phyloP scores from a whole-genome alignment of 2,329 filamentous ascomycete species.

The Anthostomella pinea region DNA sequence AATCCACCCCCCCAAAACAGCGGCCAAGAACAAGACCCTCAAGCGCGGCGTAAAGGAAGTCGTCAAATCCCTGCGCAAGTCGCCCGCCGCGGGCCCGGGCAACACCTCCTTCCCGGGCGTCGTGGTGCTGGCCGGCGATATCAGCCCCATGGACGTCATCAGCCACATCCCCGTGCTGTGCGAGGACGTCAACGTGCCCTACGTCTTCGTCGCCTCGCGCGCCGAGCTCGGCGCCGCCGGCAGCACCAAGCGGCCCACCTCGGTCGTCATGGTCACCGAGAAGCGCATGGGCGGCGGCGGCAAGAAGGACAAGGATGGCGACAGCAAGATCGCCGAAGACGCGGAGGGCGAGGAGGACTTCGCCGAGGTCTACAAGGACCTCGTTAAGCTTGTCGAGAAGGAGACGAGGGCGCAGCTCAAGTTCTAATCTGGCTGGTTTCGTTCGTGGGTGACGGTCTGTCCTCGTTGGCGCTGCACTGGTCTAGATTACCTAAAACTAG shows the following conservation, averaged over 20 bases:
- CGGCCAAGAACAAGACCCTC: conserved; percentile 90
- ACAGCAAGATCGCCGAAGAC: conserved; percentile 44
- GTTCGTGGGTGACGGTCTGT: too few species aligned
- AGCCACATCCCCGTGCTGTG: conserved; percentile 96
- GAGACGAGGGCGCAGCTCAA: conserved; percentile 56
- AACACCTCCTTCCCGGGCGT: conserved; percentile 66
- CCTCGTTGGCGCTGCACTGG: background rate
- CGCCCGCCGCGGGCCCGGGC: conserved; percentile 64
- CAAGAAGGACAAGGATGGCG: conserved; percentile 38
- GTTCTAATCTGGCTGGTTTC: too few species aligned
- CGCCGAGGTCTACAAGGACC: conserved; percentile 60
- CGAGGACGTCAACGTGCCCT: conserved; percentile 96
- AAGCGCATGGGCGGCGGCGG: conserved; percentile 36
- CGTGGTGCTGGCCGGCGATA: conserved; percentile 92
- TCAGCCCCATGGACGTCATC: conserved; percentile 98
- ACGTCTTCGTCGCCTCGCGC: conserved; percentile 89
- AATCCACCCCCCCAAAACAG: conserved; percentile 44
- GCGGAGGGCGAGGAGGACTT: conserved; percentile 59
- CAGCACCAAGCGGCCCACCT: conserved; percentile 93
- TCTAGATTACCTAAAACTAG: background rate
- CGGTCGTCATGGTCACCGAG: conserved; percentile 85
- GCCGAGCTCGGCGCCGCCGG: conserved; percentile 92
- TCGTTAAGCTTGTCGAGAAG: conserved; percentile 66
- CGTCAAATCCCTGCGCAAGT: conserved; percentile 97
- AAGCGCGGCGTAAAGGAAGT: conserved; percentile 99